phyloP scores from a whole-genome alignment of 2,329 filamentous ascomycete genomes.

The Colletotrichum sp. region DNA sequence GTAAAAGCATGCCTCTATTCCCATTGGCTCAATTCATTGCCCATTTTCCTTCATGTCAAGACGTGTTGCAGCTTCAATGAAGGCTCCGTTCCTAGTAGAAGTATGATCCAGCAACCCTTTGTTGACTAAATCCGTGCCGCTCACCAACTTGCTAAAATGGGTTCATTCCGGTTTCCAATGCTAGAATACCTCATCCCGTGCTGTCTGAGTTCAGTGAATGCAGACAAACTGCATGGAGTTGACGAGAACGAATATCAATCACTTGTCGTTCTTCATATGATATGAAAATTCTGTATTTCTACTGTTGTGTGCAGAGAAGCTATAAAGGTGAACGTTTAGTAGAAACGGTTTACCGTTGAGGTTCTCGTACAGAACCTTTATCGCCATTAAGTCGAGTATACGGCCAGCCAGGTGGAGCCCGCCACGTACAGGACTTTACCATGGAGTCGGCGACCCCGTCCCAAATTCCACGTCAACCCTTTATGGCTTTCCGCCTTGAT shows the following conservation, averaged over 20 bases:
- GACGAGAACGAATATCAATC: background rate
- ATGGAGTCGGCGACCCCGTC: background rate
- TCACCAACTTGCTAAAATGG: background rate
- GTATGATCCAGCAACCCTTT: background rate
- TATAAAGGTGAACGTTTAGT: background rate
- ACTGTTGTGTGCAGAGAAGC: background rate
- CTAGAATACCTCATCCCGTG: background rate
- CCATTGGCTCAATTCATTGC: background rate
- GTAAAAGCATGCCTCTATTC: background rate
- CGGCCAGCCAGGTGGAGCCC: background rate
- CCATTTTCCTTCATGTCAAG: background rate
- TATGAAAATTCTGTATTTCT: background rate
- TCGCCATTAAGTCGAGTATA: background rate
- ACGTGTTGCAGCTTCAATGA: background rate
- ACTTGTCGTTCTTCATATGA: background rate
- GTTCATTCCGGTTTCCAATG: background rate
- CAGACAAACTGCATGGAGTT: fast-evolving
- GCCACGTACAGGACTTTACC: background rate
- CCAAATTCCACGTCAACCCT: background rate
- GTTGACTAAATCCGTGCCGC: fast-evolving
- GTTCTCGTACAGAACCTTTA: background rate
- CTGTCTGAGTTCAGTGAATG: background rate
- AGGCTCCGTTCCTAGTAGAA: background rate
- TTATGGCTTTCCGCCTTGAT: background rate
- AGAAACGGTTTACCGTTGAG: background rate